Conservation (phyloP, 2,329 filamentous ascomycete genomes). For the Nigrospora oryzae region DNA sequence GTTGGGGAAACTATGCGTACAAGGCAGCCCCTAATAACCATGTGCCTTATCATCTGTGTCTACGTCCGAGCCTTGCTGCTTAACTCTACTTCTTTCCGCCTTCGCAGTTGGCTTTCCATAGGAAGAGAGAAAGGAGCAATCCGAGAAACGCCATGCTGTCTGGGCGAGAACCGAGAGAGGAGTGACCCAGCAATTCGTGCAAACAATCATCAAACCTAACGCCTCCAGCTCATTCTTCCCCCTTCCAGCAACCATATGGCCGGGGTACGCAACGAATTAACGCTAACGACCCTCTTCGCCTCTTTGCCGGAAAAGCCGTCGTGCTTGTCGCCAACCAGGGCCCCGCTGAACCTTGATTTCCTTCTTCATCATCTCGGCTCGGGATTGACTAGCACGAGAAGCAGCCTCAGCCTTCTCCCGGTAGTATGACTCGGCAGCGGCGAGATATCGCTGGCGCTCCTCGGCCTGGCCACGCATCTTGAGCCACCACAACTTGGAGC, state of each 20-base stretch:
- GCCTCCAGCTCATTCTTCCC: background rate
- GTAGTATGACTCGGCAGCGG: constrained; percentile 36
- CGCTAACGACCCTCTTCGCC: background rate
- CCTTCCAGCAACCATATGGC: background rate
- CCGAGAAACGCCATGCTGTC: no score
- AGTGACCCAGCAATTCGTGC: background rate
- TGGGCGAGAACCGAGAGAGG: background rate
- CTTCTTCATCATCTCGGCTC: constrained; percentile 16
- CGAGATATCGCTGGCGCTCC: constrained; percentile 36
- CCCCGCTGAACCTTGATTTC: constrained; percentile 18
- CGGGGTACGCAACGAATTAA: background rate
- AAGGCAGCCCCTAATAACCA: no score
- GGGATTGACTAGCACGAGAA: constrained; percentile 19
- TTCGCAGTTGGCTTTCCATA: no score
- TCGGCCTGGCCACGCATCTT: constrained; percentile 39
- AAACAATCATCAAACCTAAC: constrained; percentile 1
- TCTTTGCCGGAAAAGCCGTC: background rate
- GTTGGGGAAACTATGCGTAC: no score
- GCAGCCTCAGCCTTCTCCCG: constrained; percentile 24
- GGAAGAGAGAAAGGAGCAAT: no score
- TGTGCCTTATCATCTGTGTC: no score
- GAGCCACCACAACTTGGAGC: constrained; percentile 49
- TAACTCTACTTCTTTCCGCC: no score
- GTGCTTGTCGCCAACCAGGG: constrained; percentile 12
- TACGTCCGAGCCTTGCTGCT: no score